phyloP scores from a whole-genome alignment of 345 rosid species.

The Pugionium cornutum region DNA sequence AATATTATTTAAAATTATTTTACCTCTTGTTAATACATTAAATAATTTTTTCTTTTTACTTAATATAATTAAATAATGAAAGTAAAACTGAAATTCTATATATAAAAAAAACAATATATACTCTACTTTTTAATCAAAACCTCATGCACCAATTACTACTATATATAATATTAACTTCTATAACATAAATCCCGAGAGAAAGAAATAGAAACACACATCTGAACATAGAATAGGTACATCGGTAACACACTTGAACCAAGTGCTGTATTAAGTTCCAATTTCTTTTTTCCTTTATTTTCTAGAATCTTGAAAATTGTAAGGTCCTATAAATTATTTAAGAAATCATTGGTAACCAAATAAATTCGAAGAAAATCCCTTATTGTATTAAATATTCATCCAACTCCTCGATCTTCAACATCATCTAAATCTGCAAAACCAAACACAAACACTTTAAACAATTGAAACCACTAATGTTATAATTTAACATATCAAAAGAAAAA shows the following conservation, averaged over 20 bases:
- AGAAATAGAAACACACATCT: not conserved
- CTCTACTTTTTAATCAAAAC: too few relatives aligned
- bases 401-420: conserved; percentile 1
- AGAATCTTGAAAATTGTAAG: conserved; percentile 3
- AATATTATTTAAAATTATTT: too few relatives aligned
- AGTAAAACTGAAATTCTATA: not conserved
- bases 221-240: conserved; percentile 2
- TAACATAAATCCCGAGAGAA: not conserved
- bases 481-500: not conserved
- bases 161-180: too few relatives aligned
- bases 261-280: not conserved
- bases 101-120: too few relatives aligned
- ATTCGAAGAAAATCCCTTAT: not conserved
- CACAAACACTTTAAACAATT: not conserved
- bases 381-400: not conserved
- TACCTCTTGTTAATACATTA: too few relatives aligned
- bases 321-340: not conserved
- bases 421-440: conserved; percentile 37
- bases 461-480: not conserved
- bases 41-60: too few relatives aligned
- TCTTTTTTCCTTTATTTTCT: not conserved
- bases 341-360: not conserved
- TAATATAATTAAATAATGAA: too few relatives aligned
- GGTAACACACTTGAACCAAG: conserved; percentile 11
- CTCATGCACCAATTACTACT: too few relatives aligned